These are phyloP conservation scores for Cutaneotrichosporon arboriforme DNA, from an alignment of 1,284 basidiomycete genomes.

Conservation along the genomic window DNA sequence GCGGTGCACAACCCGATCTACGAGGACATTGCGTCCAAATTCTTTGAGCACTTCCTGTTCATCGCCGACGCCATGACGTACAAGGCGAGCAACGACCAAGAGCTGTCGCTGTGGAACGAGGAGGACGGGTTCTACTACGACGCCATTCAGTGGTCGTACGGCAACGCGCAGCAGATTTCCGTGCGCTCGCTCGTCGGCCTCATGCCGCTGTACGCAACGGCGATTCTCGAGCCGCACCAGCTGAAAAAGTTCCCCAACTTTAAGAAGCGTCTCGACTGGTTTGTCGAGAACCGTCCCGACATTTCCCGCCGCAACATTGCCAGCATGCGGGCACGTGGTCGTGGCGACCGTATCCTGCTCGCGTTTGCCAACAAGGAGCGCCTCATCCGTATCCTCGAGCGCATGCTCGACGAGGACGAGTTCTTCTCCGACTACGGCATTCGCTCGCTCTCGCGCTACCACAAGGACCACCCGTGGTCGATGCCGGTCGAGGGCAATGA, in stretches of 20 bases:
- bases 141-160: slow-evolving; percentile 82
- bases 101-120: slow-evolving; percentile 88
- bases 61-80: slow-evolving; percentile 98
- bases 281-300: slow-evolving; percentile 84
- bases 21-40: slow-evolving; percentile 98
- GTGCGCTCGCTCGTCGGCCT: slow-evolving; percentile 89
- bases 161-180: slow-evolving; percentile 78
- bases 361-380: slow-evolving; percentile 90
- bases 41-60: slow-evolving; percentile 82
- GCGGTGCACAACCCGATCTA: slow-evolving; percentile 97
- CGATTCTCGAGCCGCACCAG: slow-evolving; percentile 83
- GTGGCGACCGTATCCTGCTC: slow-evolving; percentile 77
- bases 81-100: slow-evolving; percentile 63
- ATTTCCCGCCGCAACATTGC: slow-evolving; percentile 88
- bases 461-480: slow-evolving; percentile 89
- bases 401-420: slow-evolving; percentile 95
- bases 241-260: slow-evolving; percentile 92
- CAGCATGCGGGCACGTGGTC: slow-evolving; percentile 78
- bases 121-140: slow-evolving; percentile 98
- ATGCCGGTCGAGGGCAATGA: slow-evolving; percentile 88
- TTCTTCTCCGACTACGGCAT: slow-evolving; percentile 93
- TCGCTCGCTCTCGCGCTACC: slow-evolving; percentile 84
- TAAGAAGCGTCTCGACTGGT: slow-evolving; percentile 97
- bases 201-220: slow-evolving; percentile 89
- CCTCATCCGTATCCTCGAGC: slow-evolving; percentile 78